phyloP scores from a whole-genome alignment of 768 basidiomycete species.

The Botryobasidium botryosum region DNA sequence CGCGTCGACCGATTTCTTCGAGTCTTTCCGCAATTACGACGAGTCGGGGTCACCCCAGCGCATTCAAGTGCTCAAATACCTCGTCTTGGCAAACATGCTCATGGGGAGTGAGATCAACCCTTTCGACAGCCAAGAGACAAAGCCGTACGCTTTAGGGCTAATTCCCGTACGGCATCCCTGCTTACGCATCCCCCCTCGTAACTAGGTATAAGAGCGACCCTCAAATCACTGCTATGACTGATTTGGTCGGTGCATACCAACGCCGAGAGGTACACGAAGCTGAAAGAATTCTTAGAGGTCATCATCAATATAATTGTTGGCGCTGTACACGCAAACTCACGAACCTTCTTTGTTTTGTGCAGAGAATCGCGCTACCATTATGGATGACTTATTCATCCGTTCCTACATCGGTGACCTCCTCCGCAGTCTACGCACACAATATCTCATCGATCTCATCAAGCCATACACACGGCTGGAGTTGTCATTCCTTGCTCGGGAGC shows the following conservation, averaged over 20 bases:
- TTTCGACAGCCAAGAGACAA: constrained; percentile 98
- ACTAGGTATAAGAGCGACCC: constrained; percentile 83
- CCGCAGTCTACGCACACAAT: constrained; percentile 85
- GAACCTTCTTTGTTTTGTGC: not conserved
- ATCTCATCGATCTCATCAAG: constrained; percentile 94
- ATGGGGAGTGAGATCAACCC: constrained; percentile 98
- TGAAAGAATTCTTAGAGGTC: constrained; percentile 85
- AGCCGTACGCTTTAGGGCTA: constrained; percentile 48
- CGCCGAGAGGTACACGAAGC: constrained; percentile 92
- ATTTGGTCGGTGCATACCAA: constrained; percentile 92
- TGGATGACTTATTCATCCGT: constrained; percentile 89
- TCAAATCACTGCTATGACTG: constrained; percentile 96
- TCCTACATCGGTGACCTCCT: constrained; percentile 94
- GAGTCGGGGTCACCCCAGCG: constrained; percentile 93
- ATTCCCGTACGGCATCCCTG: not conserved
- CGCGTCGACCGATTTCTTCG: constrained; percentile 96
- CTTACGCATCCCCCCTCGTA: not conserved
- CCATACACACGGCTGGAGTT: constrained; percentile 92
- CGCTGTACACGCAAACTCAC: not conserved
- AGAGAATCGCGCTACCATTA: constrained; percentile 92
- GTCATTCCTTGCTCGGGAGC: constrained; percentile 86
- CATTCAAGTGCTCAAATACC: constrained; percentile 95
- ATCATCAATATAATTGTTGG: constrained; percentile 9
- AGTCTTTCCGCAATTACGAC: constrained; percentile 96
- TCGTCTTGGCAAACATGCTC: constrained; percentile 95